phyloP scores from a whole-genome alignment of 495 filamentous ascomycete genomes.

The Penicillium canariense region DNA sequence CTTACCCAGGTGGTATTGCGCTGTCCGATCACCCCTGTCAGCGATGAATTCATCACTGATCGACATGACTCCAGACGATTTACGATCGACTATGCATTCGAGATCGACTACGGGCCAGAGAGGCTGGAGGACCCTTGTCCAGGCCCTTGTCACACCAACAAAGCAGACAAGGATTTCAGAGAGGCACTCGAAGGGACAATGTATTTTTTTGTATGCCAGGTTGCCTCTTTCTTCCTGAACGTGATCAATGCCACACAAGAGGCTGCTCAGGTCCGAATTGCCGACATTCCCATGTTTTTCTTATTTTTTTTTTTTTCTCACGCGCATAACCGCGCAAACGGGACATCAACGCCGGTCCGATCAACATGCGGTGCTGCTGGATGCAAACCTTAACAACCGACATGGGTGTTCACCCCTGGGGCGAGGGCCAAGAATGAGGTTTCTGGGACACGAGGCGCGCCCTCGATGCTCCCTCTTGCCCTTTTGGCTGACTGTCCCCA shows the following conservation, averaged over 20 bases:
- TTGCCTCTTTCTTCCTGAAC: background rate
- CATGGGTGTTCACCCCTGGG: background rate
- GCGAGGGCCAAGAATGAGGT: conserved; percentile 19
- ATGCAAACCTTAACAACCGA: conserved; percentile 12
- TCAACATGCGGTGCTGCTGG: conserved; percentile 7
- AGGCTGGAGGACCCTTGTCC: conserved; percentile 2
- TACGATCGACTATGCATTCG: conserved; percentile 13
- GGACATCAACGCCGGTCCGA: conserved; percentile 4
- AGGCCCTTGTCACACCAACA: background rate
- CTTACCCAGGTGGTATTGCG: background rate
- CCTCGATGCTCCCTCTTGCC: conserved; percentile 21
- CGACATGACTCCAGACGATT: conserved; percentile 14
- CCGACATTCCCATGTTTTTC: conserved; percentile 4
- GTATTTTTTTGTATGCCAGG: background rate
- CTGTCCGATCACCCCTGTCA: conserved; percentile 28
- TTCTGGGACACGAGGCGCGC: conserved; percentile 19
- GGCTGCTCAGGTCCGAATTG: background rate
- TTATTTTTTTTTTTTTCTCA: conserved; percentile 7
- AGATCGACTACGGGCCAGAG: background rate
- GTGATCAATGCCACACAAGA: background rate
- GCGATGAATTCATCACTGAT: conserved; percentile 21
- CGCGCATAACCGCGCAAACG: conserved; percentile 20
- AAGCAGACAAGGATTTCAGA: background rate
- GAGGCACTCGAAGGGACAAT: background rate
- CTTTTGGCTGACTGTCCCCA: conserved; percentile 13